These are phyloP conservation scores for Russula abietina DNA, from an alignment of 768 basidiomycete species.

Conservation along the genomic window DNA sequence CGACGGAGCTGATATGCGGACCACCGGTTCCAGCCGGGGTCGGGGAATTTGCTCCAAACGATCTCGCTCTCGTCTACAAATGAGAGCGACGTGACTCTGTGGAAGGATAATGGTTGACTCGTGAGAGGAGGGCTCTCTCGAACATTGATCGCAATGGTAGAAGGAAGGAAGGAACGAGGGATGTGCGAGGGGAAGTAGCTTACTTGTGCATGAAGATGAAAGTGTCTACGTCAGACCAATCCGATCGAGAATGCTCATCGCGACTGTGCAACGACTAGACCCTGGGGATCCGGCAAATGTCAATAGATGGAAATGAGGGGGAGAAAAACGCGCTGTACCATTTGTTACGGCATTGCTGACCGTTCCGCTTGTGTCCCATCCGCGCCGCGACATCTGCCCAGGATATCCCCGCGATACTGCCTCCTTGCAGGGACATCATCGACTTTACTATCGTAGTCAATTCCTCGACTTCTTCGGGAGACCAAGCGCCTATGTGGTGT, in stretches of 20 bases:
- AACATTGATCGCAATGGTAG: too few species aligned
- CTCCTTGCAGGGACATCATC: background rate
- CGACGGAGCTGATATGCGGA: slow-evolving; percentile 9
- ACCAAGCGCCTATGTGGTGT: slow-evolving; percentile 1
- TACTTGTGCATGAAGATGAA: slow-evolving; percentile 17
- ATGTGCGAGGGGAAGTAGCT: background rate
- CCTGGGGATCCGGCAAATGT: background rate
- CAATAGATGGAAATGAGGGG: background rate
- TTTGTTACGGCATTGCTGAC: slow-evolving; percentile 11
- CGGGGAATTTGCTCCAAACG: slow-evolving; percentile 11
- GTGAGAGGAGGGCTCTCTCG: too few species aligned
- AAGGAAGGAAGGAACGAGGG: background rate
- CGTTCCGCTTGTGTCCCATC: slow-evolving; percentile 14
- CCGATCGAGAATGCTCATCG: slow-evolving; percentile 2
- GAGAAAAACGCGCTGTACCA: background rate
- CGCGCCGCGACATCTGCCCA: slow-evolving; percentile 5
- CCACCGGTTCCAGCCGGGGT: slow-evolving; percentile 14
- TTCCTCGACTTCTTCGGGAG: slow-evolving; percentile 4
- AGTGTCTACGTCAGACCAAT: slow-evolving; percentile 1
- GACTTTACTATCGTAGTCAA: slow-evolving; percentile 5
- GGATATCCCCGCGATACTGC: background rate
- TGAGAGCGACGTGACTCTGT: slow-evolving; percentile 10
- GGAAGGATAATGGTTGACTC: background rate
- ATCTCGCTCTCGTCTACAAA: slow-evolving; percentile 15
- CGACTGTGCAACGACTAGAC: slow-evolving; percentile 13